Evolutionary conservation across 805 yeast species (phyloP).

Genomic region (Lachancea quebecensis): DNA sequence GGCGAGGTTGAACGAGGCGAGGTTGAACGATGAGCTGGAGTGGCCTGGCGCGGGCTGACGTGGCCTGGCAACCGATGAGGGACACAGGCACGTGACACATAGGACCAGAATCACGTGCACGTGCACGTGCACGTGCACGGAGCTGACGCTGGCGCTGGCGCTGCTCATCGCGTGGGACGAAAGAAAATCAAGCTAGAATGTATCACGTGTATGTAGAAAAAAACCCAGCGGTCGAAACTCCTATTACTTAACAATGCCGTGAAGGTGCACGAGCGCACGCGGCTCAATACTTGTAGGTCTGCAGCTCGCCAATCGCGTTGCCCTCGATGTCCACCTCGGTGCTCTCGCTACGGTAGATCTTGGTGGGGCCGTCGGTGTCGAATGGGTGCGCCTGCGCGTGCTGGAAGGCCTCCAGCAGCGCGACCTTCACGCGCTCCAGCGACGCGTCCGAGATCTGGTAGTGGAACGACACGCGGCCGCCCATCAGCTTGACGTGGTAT

Average conservation of each 20-base stretch:
- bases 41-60: too few relatives aligned
- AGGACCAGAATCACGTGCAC: too few relatives aligned
- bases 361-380: constrained; percentile 41
- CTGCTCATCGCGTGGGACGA: too few relatives aligned
- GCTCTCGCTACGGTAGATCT: constrained; percentile 38
- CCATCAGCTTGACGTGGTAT: constrained; percentile 56
- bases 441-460: constrained; percentile 53
- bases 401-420: constrained; percentile 50
- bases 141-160: too few relatives aligned
- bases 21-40: too few relatives aligned
- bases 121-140: too few relatives aligned
- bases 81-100: too few relatives aligned
- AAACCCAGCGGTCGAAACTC: background rate
- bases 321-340: constrained; percentile 31
- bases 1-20: too few relatives aligned
- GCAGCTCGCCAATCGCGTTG: constrained; percentile 26
- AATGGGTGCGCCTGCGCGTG: constrained; percentile 49
- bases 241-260: constrained; percentile 8
- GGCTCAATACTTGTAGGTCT: constrained; percentile 28
- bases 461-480: constrained; percentile 77
- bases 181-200: background rate
- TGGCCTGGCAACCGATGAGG: too few relatives aligned
- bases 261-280: background rate
- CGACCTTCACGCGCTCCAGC: constrained; percentile 49
- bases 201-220: constrained; percentile 2